Percentiles rank a stretch among this genome's conserved stretches.
Evolutionary conservation across 2,329 filamentous ascomycete species (phyloP).

Genomic region (Fusarium sp.): DNA sequence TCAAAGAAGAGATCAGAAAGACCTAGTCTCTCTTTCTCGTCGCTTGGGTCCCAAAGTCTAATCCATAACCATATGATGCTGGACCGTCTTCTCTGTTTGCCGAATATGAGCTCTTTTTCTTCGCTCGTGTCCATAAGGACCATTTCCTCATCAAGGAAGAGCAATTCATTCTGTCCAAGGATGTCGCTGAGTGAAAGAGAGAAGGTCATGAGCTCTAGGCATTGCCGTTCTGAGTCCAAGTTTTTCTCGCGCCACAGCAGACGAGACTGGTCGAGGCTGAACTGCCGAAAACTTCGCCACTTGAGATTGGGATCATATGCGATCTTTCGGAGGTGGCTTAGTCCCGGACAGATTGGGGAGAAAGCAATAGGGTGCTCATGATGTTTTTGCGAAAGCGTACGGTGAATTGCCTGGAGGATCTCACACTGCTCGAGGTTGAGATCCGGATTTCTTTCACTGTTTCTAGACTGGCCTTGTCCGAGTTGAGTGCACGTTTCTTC

Average conservation of each 20-base stretch:
- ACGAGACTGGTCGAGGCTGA: too few relatives aligned
- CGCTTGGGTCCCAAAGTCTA: too few relatives aligned
- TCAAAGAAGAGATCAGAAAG: neutral
- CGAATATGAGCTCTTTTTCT: too few relatives aligned
- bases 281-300: too few relatives aligned
- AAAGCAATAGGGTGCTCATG: rapidly evolving
- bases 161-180: neutral
- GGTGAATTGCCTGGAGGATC: rapidly evolving
- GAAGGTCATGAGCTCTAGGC: neutral
- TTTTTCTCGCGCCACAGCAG: neutral
- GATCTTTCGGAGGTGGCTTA: rapidly evolving
- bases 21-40: too few relatives aligned
- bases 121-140: too few relatives aligned
- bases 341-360: rapidly evolving
- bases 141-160: rapidly evolving
- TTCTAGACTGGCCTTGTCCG: rapidly evolving
- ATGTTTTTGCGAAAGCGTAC: rapidly evolving
- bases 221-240: neutral
- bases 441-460: rapidly evolving
- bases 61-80: too few relatives aligned
- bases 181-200: neutral
- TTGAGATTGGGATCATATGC: too few relatives aligned
- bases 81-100: too few relatives aligned
- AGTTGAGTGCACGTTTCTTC: neutral
- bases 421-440: rapidly evolving